Evolutionary conservation across 148 eudicot genomes (phyloP), one percentile per base, ranked within the genome.

Genomic region (Oxyria digyna): DNA sequence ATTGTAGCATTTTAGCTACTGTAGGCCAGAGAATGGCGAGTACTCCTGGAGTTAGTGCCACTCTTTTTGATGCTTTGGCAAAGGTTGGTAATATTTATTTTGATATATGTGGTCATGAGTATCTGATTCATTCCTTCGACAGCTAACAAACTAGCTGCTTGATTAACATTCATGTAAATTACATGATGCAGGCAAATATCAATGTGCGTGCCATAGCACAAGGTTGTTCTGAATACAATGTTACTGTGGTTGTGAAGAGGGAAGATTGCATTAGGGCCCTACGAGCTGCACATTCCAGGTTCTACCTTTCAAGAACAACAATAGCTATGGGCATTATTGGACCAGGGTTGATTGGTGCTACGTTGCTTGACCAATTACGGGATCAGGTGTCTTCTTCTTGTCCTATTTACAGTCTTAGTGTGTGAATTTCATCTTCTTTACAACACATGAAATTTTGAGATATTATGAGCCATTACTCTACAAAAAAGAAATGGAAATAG

Each of bases 11-110:
- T 72, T 85, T 94, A 85, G 98, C 98, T 43, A 82, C 97, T 29
- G 98, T 94, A 63, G 98, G 98, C 43, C 98, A 88, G 85, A 94
- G 83, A 78, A 94, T 94, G 98, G 98, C 98, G 17, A 94, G 98
- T 73, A 90, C n/a, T n/a, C n/a, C n/a, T n/a, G n/a, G n/a, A n/a
- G n/a, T n/a, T n/a, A n/a, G n/a, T n/a, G n/a, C n/a, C n/a, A n/a
- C n/a, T n/a, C n/a, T n/a, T n/a, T n/a, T n/a, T n/a, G n/a, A n/a
- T n/a, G n/a, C n/a, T n/a, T n/a, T n/a, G n/a, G 98, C 98, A 45
- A 90, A 94, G 98, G 98, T 90, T 73, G 62, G 88, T 41, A 66
- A 62, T 54, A 43, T 59, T 35, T 57, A 27, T 29, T n/a, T 52
- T 21, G 59, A 24, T 52, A 21, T 52, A 52, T 21, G 13, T 21